phyloP scores from a whole-genome alignment of 345 rosid genomes.

The Excoecaria agallocha region DNA sequence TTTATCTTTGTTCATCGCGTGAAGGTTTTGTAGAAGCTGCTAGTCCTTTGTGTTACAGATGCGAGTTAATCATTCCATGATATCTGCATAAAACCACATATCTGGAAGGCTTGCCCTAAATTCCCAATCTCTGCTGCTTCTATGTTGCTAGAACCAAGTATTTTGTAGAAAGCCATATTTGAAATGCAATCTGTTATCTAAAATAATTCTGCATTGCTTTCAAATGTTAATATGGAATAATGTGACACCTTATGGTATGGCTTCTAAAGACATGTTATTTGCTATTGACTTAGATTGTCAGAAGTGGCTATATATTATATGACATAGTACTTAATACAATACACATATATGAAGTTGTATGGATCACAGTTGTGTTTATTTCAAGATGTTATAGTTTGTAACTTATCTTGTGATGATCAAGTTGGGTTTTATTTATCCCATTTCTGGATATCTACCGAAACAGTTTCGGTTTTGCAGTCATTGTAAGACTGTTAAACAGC shows the following conservation, averaged over 20 bases:
- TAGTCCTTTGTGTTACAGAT: background rate
- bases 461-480: background rate
- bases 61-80: background rate
- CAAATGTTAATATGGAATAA: background rate
- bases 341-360: background rate
- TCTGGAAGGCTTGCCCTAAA: background rate
- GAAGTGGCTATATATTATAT: background rate
- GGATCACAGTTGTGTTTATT: background rate
- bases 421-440: background rate
- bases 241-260: background rate
- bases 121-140: background rate
- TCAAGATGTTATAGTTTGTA: background rate
- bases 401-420: background rate
- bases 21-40: background rate
- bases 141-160: background rate
- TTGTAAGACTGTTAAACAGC: background rate
- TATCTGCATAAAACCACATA: background rate
- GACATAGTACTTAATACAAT: background rate
- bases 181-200: background rate
- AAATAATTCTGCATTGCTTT: background rate
- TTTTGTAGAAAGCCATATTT: background rate
- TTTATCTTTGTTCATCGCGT: background rate
- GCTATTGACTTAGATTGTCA: background rate
- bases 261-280: background rate
- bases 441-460: background rate